phyloP scores from a whole-genome alignment of 257 asterid genomes.

The Avicennia marina region DNA sequence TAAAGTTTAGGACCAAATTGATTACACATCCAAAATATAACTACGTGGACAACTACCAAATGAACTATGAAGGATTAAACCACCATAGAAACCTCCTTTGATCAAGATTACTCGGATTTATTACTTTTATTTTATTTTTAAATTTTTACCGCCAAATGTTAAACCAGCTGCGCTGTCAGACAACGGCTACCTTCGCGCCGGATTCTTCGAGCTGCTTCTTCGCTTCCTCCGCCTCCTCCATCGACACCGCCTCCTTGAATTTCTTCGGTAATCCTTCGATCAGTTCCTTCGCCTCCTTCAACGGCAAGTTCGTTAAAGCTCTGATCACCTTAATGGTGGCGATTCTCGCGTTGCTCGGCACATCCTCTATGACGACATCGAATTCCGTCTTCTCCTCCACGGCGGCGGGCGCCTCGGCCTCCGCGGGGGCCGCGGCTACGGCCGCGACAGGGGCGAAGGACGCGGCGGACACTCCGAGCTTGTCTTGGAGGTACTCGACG shows the following conservation, averaged over 20 bases:
- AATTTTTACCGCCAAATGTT: no score
- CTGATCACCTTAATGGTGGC: slow-evolving; percentile 83
- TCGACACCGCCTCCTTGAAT: slow-evolving; percentile 72
- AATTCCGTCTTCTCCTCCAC: slow-evolving; percentile 92
- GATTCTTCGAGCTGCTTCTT: slow-evolving; percentile 92
- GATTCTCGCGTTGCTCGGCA: slow-evolving; percentile 70
- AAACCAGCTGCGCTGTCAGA: no score
- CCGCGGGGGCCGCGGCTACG: slow-evolving; percentile 35
- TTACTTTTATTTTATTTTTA: no score
- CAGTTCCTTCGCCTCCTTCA: slow-evolving; percentile 89
- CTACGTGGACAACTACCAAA: no score
- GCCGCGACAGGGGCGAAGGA: slow-evolving; percentile 75
- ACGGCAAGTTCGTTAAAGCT: slow-evolving; percentile 68
- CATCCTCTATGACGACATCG: slow-evolving; percentile 81
- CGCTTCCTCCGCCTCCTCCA: slow-evolving; percentile 89
- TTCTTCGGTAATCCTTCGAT: slow-evolving; percentile 95
- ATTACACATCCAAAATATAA: no score
- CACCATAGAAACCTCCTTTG: no score
- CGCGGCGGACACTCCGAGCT: slow-evolving; percentile 91
- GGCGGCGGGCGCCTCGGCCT: slow-evolving; percentile 43
- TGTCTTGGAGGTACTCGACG: slow-evolving; percentile 92
- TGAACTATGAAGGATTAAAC: no score
- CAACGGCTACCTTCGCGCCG: no score
- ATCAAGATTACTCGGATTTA: no score
- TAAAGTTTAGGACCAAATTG: no score